Conservation (phyloP, 176 grass and related monocot species). For the Eleusine indica region DNA sequence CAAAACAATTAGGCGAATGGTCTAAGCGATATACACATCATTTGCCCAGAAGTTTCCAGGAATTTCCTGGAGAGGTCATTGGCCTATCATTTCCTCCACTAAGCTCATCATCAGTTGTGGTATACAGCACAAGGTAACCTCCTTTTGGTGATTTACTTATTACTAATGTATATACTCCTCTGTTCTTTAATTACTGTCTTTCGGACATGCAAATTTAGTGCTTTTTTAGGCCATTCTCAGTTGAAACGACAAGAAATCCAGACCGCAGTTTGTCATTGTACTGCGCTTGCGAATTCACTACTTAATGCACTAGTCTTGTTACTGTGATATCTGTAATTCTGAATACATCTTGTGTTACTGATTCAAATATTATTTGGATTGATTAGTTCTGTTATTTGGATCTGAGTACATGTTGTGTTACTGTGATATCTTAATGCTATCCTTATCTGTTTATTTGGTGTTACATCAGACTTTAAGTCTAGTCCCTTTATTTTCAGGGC, state of each 20-base stretch:
- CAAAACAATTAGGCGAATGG: constrained; percentile 91
- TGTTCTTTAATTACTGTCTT: no score
- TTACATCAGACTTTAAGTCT: not conserved
- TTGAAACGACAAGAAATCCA: no score
- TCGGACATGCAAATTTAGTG: no score
- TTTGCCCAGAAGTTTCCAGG: constrained; percentile 88
- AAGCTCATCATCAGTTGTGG: constrained; percentile 66
- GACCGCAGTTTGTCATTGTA: not conserved
- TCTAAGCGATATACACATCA: constrained; percentile 65
- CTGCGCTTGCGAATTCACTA: not conserved
- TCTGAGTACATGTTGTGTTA: no score
- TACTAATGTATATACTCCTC: not conserved
- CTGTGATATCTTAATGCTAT: not conserved
- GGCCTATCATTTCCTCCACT: constrained; percentile 76
- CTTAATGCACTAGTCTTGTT: not conserved
- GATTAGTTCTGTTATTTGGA: not conserved
- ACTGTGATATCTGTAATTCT: not conserved
- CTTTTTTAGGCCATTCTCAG: no score
- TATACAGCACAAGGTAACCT: constrained; percentile 86
- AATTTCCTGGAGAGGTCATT: constrained; percentile 96
- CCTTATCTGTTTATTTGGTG: constrained; percentile 5
- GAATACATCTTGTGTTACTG: not conserved
- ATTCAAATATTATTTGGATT: not conserved
- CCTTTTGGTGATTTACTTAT: constrained; percentile 11
- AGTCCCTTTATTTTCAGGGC: constrained; percentile 53